Evolutionary conservation across 305 asterid genomes (phyloP).

Genomic region (Salvia sclarea): DNA sequence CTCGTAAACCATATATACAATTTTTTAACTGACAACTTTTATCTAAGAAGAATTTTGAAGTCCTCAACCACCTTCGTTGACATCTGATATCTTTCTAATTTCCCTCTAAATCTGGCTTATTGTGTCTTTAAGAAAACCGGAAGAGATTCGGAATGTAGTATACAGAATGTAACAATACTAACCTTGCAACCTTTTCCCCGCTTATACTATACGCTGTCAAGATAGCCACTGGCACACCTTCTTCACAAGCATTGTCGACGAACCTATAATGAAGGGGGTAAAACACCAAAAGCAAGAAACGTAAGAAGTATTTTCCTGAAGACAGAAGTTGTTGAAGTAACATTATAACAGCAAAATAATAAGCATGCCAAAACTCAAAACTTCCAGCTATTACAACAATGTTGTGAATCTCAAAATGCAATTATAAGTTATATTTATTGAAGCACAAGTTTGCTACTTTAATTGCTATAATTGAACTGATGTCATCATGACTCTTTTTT

Average conservation of each 20-base stretch:
- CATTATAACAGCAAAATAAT: neutral
- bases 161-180: conserved; percentile 8
- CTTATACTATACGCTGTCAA: conserved; percentile 59
- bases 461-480: neutral
- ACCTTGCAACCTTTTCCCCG: conserved; percentile 86
- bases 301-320: conserved; percentile 4
- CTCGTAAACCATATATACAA: neutral
- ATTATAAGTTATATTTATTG: neutral
- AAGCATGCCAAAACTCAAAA: neutral
- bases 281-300: conserved; percentile 4
- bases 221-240: conserved; percentile 63
- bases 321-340: neutral
- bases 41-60: neutral
- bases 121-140: neutral
- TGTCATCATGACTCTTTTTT: neutral
- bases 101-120: conserved; percentile 14
- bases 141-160: neutral
- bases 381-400: neutral
- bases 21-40: neutral
- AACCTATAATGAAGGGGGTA: conserved; percentile 49
- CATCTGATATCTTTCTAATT: neutral
- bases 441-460: conserved; percentile 1
- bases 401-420: conserved; percentile 24
- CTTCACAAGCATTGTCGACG: conserved; percentile 65
- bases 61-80: neutral